Conservation (phyloP, 108 stramenopile genomes). For the Cyclotella atomus region DNA sequence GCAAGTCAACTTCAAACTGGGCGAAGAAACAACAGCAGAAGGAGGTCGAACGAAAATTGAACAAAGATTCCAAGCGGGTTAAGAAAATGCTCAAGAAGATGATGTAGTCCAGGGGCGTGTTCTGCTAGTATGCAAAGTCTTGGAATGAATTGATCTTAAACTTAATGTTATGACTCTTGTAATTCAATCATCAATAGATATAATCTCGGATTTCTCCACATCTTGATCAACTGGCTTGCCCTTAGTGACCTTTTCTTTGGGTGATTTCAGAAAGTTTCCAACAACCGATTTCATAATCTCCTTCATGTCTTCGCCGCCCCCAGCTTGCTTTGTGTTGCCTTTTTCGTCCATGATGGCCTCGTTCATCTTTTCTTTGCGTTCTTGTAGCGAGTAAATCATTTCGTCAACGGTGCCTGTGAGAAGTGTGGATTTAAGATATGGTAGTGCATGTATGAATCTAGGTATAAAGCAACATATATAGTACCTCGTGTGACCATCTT, state of each 20-base stretch:
- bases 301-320: conserved; percentile 46
- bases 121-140: too few species aligned
- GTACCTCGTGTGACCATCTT: conserved; percentile 77
- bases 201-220: background rate
- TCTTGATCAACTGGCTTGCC: background rate
- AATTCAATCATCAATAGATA: conserved; percentile 3
- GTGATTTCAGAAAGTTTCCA: conserved; percentile 39
- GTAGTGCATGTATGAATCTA: too few species aligned
- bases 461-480: too few species aligned
- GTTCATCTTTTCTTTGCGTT: conserved; percentile 80
- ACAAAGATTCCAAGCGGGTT: conserved; percentile 28
- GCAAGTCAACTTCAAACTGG: conserved; percentile 56
- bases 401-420: too few species aligned
- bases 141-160: too few species aligned
- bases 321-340: conserved; percentile 46
- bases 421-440: too few species aligned
- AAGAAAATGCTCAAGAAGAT: conserved; percentile 36
- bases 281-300: conserved; percentile 34
- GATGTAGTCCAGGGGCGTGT: too few species aligned
- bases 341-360: conserved; percentile 72
- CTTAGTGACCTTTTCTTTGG: background rate
- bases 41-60: conserved; percentile 13
- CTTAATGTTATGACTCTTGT: too few species aligned
- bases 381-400: conserved; percentile 84
- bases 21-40: conserved; percentile 41